Base-by-base conservation (phyloP, 129 eudicot species). In the Escallonia rubra region DNA sequence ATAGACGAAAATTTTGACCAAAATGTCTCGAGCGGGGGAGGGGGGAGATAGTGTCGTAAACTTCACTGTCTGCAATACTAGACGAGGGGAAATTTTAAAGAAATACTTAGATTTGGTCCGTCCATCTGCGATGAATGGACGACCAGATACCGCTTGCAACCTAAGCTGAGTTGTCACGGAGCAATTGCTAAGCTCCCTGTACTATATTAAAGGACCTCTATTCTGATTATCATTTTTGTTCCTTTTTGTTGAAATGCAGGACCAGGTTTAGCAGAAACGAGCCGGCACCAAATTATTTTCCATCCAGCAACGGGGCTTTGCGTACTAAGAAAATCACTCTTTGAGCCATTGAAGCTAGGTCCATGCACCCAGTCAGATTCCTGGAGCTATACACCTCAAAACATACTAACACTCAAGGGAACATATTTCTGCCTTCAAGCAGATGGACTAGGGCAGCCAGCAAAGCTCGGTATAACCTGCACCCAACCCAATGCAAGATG, bases 231-330 rank as follows among this genome's bases (percentile, higher is more conserved):
- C 50, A 42, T 8, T 60, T 66, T 15, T 15, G 38, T 50, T 10
- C 43, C 56, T 48, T 13, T 38, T 45, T 8, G 42, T 41, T 70
- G 68, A 47, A 46, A 71, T 82, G 85, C 87, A 93, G 96, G 97
- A 34, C 96, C 99, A 10, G 84, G 85, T 16, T 45, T 80, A 50
- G 70, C 79, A 59, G 78, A 62, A 57, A 40, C 4, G 5, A 59
- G 74, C 4, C 71, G 66, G 4, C 82, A 82, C 52, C 81, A 81
- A 66, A 60, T 79, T 11, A 72, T 91, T 8, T 91, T 78, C 76
- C 96, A 91, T 69, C 98, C 98, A 41, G 58, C 67, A 61, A 84
- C 95, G 1, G 95, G 96, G 52, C 88, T 85, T 7, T 91, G 96
- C 14, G 55, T 88, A 9, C 64, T 66, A 72, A 66, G 74, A 9